Percentiles rank a stretch among this genome's conserved stretches.
Conservation (phyloP, 2,329 filamentous ascomycete genomes). For the Fusarium sp. region DNA sequence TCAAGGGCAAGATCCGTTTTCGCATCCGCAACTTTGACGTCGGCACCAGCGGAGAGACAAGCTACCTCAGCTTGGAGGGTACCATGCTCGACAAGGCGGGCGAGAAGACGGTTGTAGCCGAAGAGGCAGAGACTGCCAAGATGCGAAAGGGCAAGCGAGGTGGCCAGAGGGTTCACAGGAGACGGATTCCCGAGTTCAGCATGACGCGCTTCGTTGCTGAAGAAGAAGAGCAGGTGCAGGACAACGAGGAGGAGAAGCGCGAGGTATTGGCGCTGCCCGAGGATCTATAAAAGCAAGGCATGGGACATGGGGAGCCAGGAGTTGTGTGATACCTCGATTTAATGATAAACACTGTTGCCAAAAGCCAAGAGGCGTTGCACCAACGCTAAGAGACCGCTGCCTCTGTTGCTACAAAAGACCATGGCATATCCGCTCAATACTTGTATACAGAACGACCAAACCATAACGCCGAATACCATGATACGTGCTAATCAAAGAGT, state of each 20-base stretch:
- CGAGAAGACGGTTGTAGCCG: conserved; percentile 64
- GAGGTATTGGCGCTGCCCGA: conserved; percentile 41
- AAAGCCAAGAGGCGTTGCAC: conserved; percentile 28
- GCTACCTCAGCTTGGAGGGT: conserved; percentile 86
- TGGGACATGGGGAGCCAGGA: conserved; percentile 42
- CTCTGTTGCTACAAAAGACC: conserved; percentile 13
- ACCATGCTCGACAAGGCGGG: conserved; percentile 79
- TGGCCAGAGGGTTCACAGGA: conserved; percentile 44
- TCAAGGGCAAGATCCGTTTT: conserved; percentile 78
- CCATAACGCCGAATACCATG: conserved; percentile 22
- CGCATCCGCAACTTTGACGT: conserved; percentile 87
- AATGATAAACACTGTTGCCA: conserved; percentile 39
- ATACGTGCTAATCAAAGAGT: conserved; percentile 7
- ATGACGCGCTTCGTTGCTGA: conserved; percentile 64
- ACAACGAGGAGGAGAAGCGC: conserved; percentile 37
- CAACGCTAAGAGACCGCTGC: conserved; percentile 25
- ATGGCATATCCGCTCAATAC: conserved; percentile 6
- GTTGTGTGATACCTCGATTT: conserved; percentile 47
- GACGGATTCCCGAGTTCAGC: conserved; percentile 61
- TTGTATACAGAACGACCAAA: conserved; percentile 21
- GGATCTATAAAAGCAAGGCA: conserved; percentile 35
- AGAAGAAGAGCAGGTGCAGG: conserved; percentile 51
- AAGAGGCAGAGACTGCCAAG: conserved; percentile 56
- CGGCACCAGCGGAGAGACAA: conserved; percentile 75
- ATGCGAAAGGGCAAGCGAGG: conserved; percentile 51